Evolutionary conservation across 371 early-diverging fungal genomes (phyloP), one percentile per base, ranked within the genome.

Genomic region (Mucor circinelloides): DNA sequence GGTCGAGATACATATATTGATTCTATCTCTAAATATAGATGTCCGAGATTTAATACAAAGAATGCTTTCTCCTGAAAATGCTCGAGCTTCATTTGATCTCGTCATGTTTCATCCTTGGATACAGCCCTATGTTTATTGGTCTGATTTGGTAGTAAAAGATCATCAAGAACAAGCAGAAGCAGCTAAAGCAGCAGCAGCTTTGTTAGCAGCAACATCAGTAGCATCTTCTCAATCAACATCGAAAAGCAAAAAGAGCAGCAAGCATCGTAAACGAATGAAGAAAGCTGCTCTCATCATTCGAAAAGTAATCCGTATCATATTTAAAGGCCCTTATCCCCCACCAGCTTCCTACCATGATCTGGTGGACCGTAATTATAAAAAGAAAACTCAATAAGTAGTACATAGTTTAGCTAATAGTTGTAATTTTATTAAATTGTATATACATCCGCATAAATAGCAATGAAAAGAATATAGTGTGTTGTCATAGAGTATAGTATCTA

Each of bases 81-180:
- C 69, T 6, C 63, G 84, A 48, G 81, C 77, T 8, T 73, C 80
- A 15, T 46, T 81, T 19, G 78, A 77, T 66, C 67, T 75, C n/a
- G 60, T 84, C 46, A 56, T 73, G 48, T 77, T 68, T 55, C 84
- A 84, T 54, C 78, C 79, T 19, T 84, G 84, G 84, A 58, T 84
- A 30, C 72, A 75, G 36, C 67, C 78, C 15, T 73, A 72, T 58
- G 61, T 64, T 8, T 21, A 12, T 8, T 32, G 66, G 30, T 23
- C 56, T 31, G 38, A 34, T 23, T 19, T 27, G 36, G 19, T 17
- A 36, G 31, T 36, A 12, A 23, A 13, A 23, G 58, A 58, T n/a
- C 23, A 58, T 23, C 32, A 36, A 36, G 58, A 25, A 9, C 57
- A 56, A 32, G 17, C 55, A 30, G 25, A 55, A 55, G 27, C 50